Percentiles rank a stretch among this genome's conserved stretches.
Conservation (phyloP, 2,329 filamentous ascomycete species). For the Dactylonectria estremocensis region DNA sequence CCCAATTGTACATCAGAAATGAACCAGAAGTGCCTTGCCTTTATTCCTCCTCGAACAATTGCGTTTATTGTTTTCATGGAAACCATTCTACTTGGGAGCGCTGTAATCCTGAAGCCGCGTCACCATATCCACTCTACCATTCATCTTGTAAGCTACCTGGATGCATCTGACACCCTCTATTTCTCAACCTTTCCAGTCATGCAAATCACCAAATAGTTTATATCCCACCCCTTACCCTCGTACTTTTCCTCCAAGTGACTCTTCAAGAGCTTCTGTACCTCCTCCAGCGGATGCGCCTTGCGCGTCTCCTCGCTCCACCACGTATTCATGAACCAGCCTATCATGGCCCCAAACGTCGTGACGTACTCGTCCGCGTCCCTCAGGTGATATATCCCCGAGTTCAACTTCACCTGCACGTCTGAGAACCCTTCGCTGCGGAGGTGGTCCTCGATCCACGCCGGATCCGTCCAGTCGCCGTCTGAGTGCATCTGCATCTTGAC, state of each 20-base stretch:
- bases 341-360: constrained; percentile 55
- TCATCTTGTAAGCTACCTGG: background rate
- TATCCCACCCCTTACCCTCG: constrained; percentile 45
- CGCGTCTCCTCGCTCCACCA: constrained; percentile 59
- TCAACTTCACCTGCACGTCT: constrained; percentile 55
- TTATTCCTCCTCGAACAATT: too few species aligned
- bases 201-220: constrained; percentile 45
- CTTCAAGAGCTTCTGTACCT: constrained; percentile 55
- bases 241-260: constrained; percentile 59
- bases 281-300: constrained; percentile 53
- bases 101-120: too few species aligned
- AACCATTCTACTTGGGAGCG: too few species aligned
- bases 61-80: too few species aligned
- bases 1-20: too few species aligned
- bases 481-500: constrained; percentile 58
- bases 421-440: constrained; percentile 55
- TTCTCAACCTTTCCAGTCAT: constrained; percentile 46
- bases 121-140: too few species aligned
- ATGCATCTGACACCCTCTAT: background rate
- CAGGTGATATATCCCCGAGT: constrained; percentile 48
- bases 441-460: constrained; percentile 56
- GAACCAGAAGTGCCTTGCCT: too few species aligned
- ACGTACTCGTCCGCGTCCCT: constrained; percentile 56
- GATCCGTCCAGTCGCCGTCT: constrained; percentile 58
- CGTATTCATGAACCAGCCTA: constrained; percentile 55